Evolutionary conservation across 192 early-diverging fungal species (phyloP).

Genomic region (Backusella macrospora): DNA sequence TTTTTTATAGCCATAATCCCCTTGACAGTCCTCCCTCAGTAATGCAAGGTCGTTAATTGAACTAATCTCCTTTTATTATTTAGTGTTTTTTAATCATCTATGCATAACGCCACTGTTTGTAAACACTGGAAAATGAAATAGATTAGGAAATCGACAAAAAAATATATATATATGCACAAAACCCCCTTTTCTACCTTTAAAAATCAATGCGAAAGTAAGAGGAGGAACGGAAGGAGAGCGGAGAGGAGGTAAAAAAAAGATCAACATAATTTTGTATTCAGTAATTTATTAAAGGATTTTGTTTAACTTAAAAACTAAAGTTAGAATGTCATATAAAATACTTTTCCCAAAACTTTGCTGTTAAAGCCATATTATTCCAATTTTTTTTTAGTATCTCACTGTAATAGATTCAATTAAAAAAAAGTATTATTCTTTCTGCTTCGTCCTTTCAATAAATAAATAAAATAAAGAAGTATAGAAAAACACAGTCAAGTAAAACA

Average conservation of each 20-base stretch:
- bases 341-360: neutral
- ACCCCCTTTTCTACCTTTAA: neutral
- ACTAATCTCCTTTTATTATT: neutral
- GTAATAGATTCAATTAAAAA: too few species aligned
- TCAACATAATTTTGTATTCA: neutral
- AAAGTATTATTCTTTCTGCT: too few species aligned
- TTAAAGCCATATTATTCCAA: too few species aligned
- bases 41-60: conserved; percentile 8
- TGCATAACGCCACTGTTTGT: conserved; percentile 3
- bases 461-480: too few species aligned
- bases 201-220: neutral
- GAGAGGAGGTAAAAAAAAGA: neutral
- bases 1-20: neutral
- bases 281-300: neutral
- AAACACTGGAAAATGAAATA: neutral
- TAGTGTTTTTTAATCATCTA: neutral
- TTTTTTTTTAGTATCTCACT: too few species aligned
- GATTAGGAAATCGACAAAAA: conserved; percentile 3
- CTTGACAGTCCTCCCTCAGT: conserved; percentile 5
- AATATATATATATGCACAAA: neutral
- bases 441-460: too few species aligned
- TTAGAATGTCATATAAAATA: neutral
- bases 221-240: neutral
- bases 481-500: neutral
- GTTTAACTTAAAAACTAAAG: neutral